A percentile compares a stretch with the other conserved stretches of the same genome.
These are phyloP conservation scores for Pseudogymnoascus pannorum DNA, from an alignment of 2,329 filamentous ascomycete species.

Conservation along the genomic window DNA sequence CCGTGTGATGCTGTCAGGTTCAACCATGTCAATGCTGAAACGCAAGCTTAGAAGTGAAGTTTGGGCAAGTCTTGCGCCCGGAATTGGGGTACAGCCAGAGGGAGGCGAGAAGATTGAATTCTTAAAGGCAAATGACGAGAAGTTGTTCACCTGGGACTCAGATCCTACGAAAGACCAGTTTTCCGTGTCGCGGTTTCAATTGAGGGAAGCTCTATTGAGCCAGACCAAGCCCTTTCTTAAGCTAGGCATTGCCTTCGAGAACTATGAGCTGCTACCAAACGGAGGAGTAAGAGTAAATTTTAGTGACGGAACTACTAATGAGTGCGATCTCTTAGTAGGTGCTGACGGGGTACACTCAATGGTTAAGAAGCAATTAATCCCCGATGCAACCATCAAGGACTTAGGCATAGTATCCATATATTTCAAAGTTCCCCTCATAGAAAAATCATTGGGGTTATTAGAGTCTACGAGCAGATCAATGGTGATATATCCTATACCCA, in stretches of 20 bases:
- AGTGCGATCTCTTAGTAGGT: conserved; percentile 60
- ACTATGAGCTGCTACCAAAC: conserved; percentile 10
- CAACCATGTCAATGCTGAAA: conserved; percentile 21
- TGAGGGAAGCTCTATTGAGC: conserved; percentile 21
- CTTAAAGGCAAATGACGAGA: conserved; percentile 19
- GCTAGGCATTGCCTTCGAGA: conserved; percentile 8
- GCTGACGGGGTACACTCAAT: conserved; percentile 90
- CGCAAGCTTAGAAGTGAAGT: conserved; percentile 18
- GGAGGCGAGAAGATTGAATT: conserved; percentile 22
- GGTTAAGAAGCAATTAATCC: conserved; percentile 47
- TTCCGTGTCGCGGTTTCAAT: conserved; percentile 22
- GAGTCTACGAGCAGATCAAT: conserved; percentile 17
- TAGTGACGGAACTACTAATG: conserved; percentile 1
- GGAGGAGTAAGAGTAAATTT: conserved; percentile 11
- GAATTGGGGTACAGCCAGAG: conserved; percentile 20
- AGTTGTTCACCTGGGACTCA: conserved; percentile 22
- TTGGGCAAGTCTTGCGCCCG: conserved; percentile 17
- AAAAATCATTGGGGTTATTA: conserved; percentile 17
- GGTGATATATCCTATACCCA: conserved; percentile 13
- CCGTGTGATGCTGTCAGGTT: conserved; percentile 23
- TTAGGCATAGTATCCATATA: conserved; percentile 23
- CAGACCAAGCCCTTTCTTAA: conserved; percentile 15
- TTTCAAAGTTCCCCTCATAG: conserved; percentile 25
- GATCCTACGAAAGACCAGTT: conserved; percentile 21
- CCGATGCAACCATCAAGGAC: conserved; percentile 16